Evolutionary conservation across 2,329 filamentous ascomycete species (phyloP).

Genomic region (Aspergillus sp.): DNA sequence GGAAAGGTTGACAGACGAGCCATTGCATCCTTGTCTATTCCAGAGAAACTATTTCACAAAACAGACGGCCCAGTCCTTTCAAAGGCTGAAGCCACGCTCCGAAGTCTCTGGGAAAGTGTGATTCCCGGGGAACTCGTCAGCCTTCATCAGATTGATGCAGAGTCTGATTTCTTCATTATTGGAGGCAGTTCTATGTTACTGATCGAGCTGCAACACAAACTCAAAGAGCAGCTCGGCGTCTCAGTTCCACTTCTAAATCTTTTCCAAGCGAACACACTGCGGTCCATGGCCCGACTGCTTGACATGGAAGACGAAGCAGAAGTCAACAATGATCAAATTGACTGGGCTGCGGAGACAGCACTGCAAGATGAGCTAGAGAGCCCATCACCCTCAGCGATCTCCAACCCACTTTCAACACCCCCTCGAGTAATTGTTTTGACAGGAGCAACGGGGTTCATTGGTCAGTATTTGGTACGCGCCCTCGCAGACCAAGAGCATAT

Average conservation of each 20-base stretch:
- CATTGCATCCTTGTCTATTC: neutral
- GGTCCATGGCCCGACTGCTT: neutral
- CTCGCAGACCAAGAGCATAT: no score
- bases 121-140: neutral
- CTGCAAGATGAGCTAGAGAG: no score
- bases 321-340: no score
- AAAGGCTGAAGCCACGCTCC: neutral
- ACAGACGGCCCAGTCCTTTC: neutral
- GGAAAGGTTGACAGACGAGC: neutral
- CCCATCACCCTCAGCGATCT: no score
- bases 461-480: no score
- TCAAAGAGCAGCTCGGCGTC: neutral
- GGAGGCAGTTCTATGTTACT: neutral
- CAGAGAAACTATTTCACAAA: neutral
- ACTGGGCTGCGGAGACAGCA: no score
- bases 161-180: neutral
- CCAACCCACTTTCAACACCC: no score
- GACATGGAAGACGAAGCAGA: no score
- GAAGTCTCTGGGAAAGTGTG: neutral
- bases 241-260: neutral
- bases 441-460: no score
- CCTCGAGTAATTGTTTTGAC: no score
- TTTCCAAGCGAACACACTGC: neutral
- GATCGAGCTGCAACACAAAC: neutral
- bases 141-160: neutral